Conservation (phyloP, 2,329 filamentous ascomycete genomes). For the Alternaria dauci region DNA sequence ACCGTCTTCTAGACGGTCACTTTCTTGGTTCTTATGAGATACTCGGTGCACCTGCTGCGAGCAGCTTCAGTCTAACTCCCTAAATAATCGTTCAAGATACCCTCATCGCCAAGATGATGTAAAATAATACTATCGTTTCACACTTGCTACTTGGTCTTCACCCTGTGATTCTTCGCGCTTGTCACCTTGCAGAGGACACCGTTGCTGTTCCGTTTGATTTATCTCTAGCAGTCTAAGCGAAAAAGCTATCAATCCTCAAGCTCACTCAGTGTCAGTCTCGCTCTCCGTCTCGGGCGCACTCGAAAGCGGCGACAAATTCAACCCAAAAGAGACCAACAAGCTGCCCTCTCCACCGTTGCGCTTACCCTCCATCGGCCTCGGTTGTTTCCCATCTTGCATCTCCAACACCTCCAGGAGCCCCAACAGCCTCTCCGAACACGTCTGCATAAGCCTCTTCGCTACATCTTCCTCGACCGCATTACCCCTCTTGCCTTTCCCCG, state of each 20-base stretch:
- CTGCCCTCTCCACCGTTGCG: not conserved
- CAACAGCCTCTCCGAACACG: conserved; percentile 46
- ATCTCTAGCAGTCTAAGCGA: too few species aligned
- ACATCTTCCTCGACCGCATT: conserved; percentile 48
- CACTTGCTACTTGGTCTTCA: not conserved
- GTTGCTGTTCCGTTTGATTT: too few species aligned
- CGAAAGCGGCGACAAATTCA: conserved; percentile 33
- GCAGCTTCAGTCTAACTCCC: not conserved
- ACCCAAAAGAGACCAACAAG: conserved; percentile 30
- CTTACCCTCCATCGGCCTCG: conserved; percentile 16
- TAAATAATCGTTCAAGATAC: not conserved
- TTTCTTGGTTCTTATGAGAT: not conserved
- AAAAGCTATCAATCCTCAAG: not conserved
- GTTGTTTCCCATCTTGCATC: conserved; percentile 23
- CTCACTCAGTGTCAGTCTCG: conserved; percentile 22
- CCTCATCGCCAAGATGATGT: not conserved
- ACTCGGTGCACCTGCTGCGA: not conserved
- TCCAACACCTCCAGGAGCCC: conserved; percentile 47
- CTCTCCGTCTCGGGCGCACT: conserved; percentile 27
- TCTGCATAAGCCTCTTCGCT: conserved; percentile 44
- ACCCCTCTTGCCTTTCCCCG: conserved; percentile 56
- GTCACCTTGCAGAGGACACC: too few species aligned
- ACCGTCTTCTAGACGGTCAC: conserved; percentile 55
- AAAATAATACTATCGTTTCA: not conserved
- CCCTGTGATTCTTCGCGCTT: not conserved